Conservation (phyloP, 1,284 basidiomycete genomes). For the Cutaneotrichosporon mucoides region DNA sequence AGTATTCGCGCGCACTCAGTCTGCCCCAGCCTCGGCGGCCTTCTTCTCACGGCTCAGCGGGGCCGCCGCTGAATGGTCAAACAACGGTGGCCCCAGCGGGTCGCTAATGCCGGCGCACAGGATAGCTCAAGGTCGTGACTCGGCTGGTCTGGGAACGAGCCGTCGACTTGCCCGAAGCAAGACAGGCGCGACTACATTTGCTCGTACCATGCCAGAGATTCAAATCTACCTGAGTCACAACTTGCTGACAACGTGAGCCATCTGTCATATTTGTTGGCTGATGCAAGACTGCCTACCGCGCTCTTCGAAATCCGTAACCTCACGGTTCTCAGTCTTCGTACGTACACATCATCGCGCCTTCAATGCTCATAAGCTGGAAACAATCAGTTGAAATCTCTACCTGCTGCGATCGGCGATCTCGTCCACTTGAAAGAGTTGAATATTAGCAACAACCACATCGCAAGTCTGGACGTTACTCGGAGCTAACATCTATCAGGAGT, state of each 20-base stretch:
- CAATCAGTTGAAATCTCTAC: constrained; percentile 39
- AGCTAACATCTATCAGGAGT: constrained; percentile 21
- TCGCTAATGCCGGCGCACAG: not conserved
- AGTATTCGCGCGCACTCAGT: constrained; percentile 30
- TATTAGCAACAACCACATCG: constrained; percentile 46
- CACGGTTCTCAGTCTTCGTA: constrained; percentile 38
- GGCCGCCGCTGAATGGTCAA: too few relatives aligned
- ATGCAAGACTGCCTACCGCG: constrained; percentile 41
- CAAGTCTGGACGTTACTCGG: not conserved
- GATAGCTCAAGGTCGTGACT: not conserved
- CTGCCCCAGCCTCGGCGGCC: constrained; percentile 31
- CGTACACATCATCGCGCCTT: constrained; percentile 4
- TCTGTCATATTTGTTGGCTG: not conserved
- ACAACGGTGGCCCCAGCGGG: not conserved
- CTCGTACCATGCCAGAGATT: constrained; percentile 13
- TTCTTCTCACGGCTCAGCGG: constrained; percentile 15
- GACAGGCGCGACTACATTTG: constrained; percentile 22
- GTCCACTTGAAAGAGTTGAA: constrained; percentile 43
- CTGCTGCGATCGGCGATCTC: constrained; percentile 46
- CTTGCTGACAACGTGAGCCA: constrained; percentile 33
- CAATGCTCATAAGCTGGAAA: constrained; percentile 22
- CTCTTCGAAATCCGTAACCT: constrained; percentile 46
- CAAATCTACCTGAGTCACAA: constrained; percentile 31
- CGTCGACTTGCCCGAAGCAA: constrained; percentile 20
- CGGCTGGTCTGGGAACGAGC: too few relatives aligned